Evolutionary conservation across 345 rosid species (phyloP), one percentile per base, ranked within the genome.

Genomic region (Rhodamnia rubescens): DNA sequence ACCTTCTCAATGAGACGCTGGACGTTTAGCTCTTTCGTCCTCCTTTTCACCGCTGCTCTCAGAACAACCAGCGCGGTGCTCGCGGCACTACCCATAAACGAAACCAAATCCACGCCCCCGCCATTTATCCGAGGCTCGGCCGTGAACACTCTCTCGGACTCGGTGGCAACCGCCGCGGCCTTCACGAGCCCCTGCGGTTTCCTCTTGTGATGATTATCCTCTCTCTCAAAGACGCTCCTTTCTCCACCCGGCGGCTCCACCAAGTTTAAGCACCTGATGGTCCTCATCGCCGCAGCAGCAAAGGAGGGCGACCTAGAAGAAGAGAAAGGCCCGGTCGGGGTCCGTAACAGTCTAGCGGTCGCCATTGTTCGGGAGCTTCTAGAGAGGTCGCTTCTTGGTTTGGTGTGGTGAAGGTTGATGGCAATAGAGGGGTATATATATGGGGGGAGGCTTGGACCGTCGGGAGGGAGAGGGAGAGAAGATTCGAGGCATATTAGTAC

Each of bases 1-100:
- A 92, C 93, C 89, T 84, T 93, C 88, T 94, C 93, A 57, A 92
- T 74, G 75, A 91, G 24, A 85, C 81, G 84, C 84, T 95, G 95
- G 80, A 89, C 80, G 49, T 89, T 88, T 7, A 84, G 84, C 84
- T 78, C 92, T 92, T 86, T 42, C 16, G 90, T 74, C 83, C 50
- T 85, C 56, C 36, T 86, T 55, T 86, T 88, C 56, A 86, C 55
- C 40, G 86, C 89, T 32, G 75, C 64, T 74, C 85, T 90, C 82
- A 83, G 85, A 20, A 82, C 53, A 83, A 80, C 85, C 69, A 85
- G 83, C 85, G 90, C 54, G 13, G 87, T 84, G 26, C 32, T 69
- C 3, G 75, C 16, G 49, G 89, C 56, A 47, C 47, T 74, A 11
- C 84, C 84, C 3, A 90, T 27, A 82, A 87, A 83, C 84, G 89